phyloP scores from a whole-genome alignment of 805 yeast species.

The Schwanniomyces yamadae region DNA sequence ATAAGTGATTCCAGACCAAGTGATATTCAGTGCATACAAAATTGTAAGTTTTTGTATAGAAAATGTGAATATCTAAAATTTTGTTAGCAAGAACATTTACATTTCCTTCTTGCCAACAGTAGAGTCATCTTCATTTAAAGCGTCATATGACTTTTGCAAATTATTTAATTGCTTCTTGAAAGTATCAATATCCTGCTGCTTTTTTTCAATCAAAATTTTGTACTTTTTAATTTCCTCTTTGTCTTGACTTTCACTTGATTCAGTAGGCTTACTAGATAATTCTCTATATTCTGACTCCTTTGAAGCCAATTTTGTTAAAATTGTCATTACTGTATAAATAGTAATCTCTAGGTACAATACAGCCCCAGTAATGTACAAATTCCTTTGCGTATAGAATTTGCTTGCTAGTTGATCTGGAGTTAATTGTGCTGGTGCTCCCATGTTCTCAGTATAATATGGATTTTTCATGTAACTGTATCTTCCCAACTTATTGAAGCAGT shows the following conservation, averaged over 20 bases:
- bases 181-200: slow-evolving; percentile 45
- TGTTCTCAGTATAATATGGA: slow-evolving; percentile 19
- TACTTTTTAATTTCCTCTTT: slow-evolving; percentile 32
- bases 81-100: no score
- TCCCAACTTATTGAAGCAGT: slow-evolving; percentile 48
- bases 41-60: no score
- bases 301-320: slow-evolving; percentile 51
- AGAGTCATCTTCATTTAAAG: slow-evolving; percentile 20
- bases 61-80: no score
- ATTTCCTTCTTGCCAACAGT: slow-evolving; percentile 12
- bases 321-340: slow-evolving; percentile 52
- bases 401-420: slow-evolving; percentile 54
- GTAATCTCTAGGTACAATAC: slow-evolving; percentile 55
- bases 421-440: slow-evolving; percentile 18
- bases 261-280: slow-evolving; percentile 11
- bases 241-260: slow-evolving; percentile 15
- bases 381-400: slow-evolving; percentile 63
- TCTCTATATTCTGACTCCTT: slow-evolving; percentile 35
- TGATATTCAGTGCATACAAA: no score
- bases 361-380: slow-evolving; percentile 61
- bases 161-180: slow-evolving; percentile 52
- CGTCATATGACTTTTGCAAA: slow-evolving; percentile 49
- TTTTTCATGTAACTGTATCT: slow-evolving; percentile 18
- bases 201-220: slow-evolving; percentile 34
- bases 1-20: no score